Percentiles rank a stretch among this genome's conserved stretches.
These are phyloP conservation scores for Rhipidocladum racemiflorum DNA, from an alignment of 176 grass and related monocot genomes.

Conservation along the genomic window DNA sequence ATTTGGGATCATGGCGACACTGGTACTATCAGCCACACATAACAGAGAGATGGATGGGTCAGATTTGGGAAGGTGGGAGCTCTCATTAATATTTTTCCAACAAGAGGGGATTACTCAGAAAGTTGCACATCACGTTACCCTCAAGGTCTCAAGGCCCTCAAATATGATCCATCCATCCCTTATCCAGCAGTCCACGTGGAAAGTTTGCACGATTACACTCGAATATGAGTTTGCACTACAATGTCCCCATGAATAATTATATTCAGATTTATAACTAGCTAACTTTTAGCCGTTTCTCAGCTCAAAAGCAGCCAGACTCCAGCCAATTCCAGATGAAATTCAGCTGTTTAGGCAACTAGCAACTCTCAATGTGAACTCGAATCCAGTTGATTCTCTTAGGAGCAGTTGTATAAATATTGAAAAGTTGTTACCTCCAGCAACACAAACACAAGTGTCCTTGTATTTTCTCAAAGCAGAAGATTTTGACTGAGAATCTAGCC, in stretches of 20 bases:
- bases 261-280: background rate
- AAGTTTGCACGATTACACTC: background rate
- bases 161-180: background rate
- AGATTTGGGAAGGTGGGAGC: background rate
- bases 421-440: conserved; percentile 67
- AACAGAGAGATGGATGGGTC: background rate
- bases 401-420: background rate
- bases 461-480: conserved; percentile 60
- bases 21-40: background rate
- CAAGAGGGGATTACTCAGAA: background rate
- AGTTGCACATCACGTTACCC: background rate
- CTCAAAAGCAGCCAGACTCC: background rate
- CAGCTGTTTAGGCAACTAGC: conserved; percentile 1
- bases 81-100: background rate
- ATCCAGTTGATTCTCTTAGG: background rate
- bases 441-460: conserved; percentile 69
- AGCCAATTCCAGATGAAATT: conserved; percentile 12
- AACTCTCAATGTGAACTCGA: background rate
- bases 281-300: background rate
- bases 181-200: background rate
- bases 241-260: background rate
- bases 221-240: background rate
- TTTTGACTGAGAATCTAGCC: conserved; percentile 81
- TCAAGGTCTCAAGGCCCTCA: background rate
- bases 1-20: background rate